Conservation (phyloP, 2,329 filamentous ascomycete genomes). For the Botryosphaeria dothidea region DNA sequence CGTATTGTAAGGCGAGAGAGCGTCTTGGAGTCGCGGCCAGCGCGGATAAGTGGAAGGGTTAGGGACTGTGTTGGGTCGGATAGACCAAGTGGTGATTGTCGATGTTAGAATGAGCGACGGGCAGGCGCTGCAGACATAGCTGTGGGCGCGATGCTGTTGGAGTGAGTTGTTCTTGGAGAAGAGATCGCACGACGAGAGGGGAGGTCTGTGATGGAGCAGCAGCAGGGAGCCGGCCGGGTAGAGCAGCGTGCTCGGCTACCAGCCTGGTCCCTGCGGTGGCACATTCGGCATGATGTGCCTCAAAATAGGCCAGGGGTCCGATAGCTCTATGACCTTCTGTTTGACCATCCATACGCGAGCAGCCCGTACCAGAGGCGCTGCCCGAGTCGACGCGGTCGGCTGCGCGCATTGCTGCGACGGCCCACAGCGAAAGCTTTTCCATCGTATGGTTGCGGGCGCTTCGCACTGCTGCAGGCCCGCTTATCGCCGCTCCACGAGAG, state of each 20-base stretch:
- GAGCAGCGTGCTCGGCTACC: conserved; percentile 5
- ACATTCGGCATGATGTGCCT: not conserved
- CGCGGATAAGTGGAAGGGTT: conserved; percentile 1
- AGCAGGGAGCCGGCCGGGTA: conserved; percentile 2
- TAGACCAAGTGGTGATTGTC: conserved; percentile 8
- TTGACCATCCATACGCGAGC: conserved; percentile 11
- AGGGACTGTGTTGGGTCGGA: conserved; percentile 13
- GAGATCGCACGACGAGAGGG: conserved; percentile 11
- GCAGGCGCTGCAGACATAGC: conserved; percentile 18
- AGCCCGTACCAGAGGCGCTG: not conserved
- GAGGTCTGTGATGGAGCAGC: conserved; percentile 16
- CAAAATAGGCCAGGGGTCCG: conserved; percentile 14
- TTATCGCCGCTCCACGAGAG: conserved; percentile 15
- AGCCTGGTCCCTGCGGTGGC: conserved; percentile 6
- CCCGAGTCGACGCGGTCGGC: not conserved
- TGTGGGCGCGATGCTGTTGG: conserved; percentile 12
- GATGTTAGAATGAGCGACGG: conserved; percentile 18
- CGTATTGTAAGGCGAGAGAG: conserved; percentile 11
- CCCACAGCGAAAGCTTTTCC: not conserved
- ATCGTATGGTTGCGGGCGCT: conserved; percentile 3
- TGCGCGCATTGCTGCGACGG: not conserved
- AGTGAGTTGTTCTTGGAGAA: conserved; percentile 12
- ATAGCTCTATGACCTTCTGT: not conserved
- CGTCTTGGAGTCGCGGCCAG: conserved; percentile 14
- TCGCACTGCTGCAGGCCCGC: not conserved